Evolutionary conservation across 2,329 filamentous ascomycete species (phyloP), one percentile per base, ranked within the genome.

Genomic region (Niveomyces coronatus): DNA sequence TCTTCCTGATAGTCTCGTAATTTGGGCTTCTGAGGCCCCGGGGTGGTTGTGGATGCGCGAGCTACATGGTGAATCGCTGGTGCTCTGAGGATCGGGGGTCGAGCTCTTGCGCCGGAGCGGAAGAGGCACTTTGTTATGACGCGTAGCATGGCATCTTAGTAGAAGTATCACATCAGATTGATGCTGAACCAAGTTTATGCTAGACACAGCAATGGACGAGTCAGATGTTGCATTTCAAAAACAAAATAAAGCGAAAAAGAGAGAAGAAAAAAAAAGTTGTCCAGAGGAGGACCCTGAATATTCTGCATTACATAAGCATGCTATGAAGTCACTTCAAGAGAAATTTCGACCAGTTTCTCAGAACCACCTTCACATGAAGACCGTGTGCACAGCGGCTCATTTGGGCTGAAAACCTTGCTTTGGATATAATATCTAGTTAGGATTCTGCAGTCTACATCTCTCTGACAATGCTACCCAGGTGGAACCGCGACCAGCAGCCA

Each of bases 1-100:
- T 94, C 86, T 64, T 91, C 80, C 56, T 95, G 88, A 53, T 94
- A 95, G 49, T 82, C 69, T 47, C 87, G 82, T 29, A 94, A 17
- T 40, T 70, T 70, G 38, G 89, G 45, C 37, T 60, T 59, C 10
- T 37, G 31, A 45, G 39, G 40, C 17, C 23, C 29, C 4, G 34
- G 18, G 11, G 29, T 28, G 20, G 22, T 18, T n/a, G 31, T 42
- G 35, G 40, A 41, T 33, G 29, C 40, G 13, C 13, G 26, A 15
- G 40, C 40, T 41, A 36, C 13, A 28, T 27, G 40, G 29, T 36
- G 29, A 28, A n/a, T n/a, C n/a, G 39, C 33, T 14, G 37, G 39
- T 30, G 30, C 29, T 15, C 33, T 33, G 20, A 41, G 17, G 23
- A 41, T 23, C 10, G 39, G 33, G 34, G 36, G 36, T 23, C 39